phyloP scores from a whole-genome alignment of 108 stramenopile species.

The Fragilariopsis cylindrus region DNA sequence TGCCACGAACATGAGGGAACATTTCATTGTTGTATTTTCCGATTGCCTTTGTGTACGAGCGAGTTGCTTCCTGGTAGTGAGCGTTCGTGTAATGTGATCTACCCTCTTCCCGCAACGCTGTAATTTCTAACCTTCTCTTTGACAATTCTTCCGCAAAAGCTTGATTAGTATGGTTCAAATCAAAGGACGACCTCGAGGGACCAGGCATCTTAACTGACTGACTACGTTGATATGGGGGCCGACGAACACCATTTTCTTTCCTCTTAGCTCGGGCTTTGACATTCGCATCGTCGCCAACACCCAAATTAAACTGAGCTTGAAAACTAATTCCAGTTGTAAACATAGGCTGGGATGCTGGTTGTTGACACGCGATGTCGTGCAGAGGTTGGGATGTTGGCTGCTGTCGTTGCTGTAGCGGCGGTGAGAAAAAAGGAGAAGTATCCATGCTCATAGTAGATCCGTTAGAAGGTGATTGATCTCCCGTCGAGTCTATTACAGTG shows the following conservation, averaged over 20 bases:
- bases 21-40: constrained; percentile 24
- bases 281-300: constrained; percentile 24
- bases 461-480: constrained; percentile 9
- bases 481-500: not conserved
- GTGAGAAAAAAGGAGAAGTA: constrained; percentile 13
- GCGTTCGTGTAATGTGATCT: constrained; percentile 50
- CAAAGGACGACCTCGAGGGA: constrained; percentile 1
- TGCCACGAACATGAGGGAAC: constrained; percentile 13
- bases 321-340: not conserved
- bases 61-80: constrained; percentile 56
- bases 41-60: constrained; percentile 61
- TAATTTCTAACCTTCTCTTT: constrained; percentile 23
- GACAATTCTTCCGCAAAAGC: not conserved
- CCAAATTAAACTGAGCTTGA: constrained; percentile 32
- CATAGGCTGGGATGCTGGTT: not conserved
- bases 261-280: constrained; percentile 16
- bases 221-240: constrained; percentile 8
- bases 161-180: not conserved
- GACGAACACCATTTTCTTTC: constrained; percentile 10
- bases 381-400: not conserved
- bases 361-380: too few relatives aligned
- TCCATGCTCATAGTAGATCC: constrained; percentile 13
- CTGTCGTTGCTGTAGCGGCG: constrained; percentile 11
- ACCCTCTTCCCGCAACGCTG: constrained; percentile 58
- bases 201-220: not conserved